Evolutionary conservation across 1,284 basidiomycete genomes (phyloP), one percentile per base, ranked within the genome.

Genomic region (Cutaneotrichosporon mucoides): DNA sequence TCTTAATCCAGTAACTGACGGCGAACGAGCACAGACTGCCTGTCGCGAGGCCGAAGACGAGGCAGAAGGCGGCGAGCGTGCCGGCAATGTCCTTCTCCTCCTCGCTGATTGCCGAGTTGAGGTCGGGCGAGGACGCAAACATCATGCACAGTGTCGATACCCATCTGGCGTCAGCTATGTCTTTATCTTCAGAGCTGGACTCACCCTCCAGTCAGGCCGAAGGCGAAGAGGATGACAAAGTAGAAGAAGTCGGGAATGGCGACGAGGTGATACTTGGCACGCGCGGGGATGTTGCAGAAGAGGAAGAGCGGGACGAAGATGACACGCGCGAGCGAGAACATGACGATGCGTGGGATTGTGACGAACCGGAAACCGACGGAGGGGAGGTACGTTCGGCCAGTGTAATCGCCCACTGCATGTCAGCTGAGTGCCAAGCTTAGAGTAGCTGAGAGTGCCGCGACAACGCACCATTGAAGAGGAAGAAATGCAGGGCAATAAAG

Each of bases 21-120:
- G 81, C 87, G 72, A 93, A 93, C 71, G 89, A 92, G 44, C 82
- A 81, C 48, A 88, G 73, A 70, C 89, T 90, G 0, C 91, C 91
- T 0, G 84, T 56, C 3, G 84, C 84, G 54, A 94, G 79, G 2
- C 91, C 91, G 4, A 84, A 85, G 1, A 90, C 86, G 13, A 92
- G 75, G 63, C 84, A 89, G 76, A 92, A 92, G 61, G 84, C 86
- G 1, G 85, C 85, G 8, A 94, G 81, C 0, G 88, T 88, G 4
- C 89, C 90, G 4, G 90, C 90, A 16, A 89, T 82, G 67, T 92
- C 90, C 37, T 91, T 86, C 68, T 93, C 88, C 56, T 88, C 68
- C 75, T 82, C 66, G 16, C 69, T 62, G 45, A 80, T 72, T 15
- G 64, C 59, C 1, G 73, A 73, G 59, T 78, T 78, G 36, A 79